These are phyloP conservation scores for Trametes villosa DNA, from an alignment of 768 basidiomycete genomes.

Conservation along the genomic window DNA sequence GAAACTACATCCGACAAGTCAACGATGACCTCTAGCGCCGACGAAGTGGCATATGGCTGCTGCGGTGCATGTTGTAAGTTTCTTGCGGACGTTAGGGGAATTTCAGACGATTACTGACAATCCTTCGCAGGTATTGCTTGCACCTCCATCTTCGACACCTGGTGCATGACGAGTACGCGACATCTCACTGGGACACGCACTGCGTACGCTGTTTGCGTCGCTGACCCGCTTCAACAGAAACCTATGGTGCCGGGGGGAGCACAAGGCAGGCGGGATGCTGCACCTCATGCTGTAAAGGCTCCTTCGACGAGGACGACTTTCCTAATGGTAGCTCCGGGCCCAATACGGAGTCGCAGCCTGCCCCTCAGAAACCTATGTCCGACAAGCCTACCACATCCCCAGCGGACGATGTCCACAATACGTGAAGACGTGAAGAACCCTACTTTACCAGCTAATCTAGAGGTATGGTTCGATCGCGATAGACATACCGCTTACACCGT, in stretches of 20 bases:
- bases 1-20: neutral
- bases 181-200: neutral
- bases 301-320: constrained; percentile 22
- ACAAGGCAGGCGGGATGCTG: constrained; percentile 17
- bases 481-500: no score
- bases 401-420: neutral
- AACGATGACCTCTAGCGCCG: neutral
- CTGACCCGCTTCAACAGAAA: neutral
- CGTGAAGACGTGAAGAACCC: no score
- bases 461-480: no score
- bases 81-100: neutral
- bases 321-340: constrained; percentile 4
- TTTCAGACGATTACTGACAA: no score
- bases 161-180: constrained; percentile 9
- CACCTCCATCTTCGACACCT: constrained; percentile 1
- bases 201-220: no score
- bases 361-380: constrained; percentile 5
- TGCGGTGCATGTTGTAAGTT: constrained; percentile 15
- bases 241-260: neutral
- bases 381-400: constrained; percentile 4
- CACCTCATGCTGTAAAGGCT: constrained; percentile 8
- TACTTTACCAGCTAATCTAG: no score
- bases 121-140: constrained; percentile 3
- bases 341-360: constrained; percentile 5
- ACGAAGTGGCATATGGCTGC: constrained; percentile 1